phyloP scores from a whole-genome alignment of 495 filamentous ascomycete species.

The Podospora sp. region DNA sequence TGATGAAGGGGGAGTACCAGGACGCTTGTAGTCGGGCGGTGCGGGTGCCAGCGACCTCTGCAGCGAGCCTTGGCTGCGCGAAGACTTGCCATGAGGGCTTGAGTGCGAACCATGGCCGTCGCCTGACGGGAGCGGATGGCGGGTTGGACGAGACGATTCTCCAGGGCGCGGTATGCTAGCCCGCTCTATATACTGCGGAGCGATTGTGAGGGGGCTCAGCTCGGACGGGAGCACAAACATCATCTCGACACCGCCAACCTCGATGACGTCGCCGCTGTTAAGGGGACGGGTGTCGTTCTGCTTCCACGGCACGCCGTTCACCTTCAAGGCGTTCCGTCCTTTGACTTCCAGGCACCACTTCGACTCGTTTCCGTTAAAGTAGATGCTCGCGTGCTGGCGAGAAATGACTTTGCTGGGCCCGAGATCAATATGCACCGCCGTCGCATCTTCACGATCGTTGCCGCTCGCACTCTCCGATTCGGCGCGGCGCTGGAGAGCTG shows the following conservation, averaged over 20 bases:
- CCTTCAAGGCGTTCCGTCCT: conserved; percentile 84
- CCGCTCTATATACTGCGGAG: conserved; percentile 54
- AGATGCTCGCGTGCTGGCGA: conserved; percentile 81
- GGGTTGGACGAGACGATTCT: conserved; percentile 32
- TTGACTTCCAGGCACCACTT: conserved; percentile 83
- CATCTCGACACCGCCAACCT: conserved; percentile 92
- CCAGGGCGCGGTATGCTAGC: conserved; percentile 44
- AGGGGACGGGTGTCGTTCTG: conserved; percentile 65
- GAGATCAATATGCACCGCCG: conserved; percentile 80
- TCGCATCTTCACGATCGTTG: conserved; percentile 30
- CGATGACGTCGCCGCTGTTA: conserved; percentile 82
- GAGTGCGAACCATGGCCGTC: conserved; percentile 31
- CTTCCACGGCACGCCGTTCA: conserved; percentile 71
- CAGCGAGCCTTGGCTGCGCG: conserved; percentile 30
- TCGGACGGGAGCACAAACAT: conserved; percentile 86
- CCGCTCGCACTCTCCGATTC: conserved; percentile 35
- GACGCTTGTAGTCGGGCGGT: conserved; percentile 68
- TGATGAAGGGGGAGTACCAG: conserved; percentile 64
- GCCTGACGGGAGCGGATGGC: conserved; percentile 55
- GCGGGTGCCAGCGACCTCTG: conserved; percentile 67
- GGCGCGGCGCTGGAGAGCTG: conserved; percentile 31
- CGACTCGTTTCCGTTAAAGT: conserved; percentile 68
- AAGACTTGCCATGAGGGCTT: conserved; percentile 30
- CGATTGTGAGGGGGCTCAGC: conserved; percentile 60
- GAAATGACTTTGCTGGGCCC: conserved; percentile 93